Evolutionary conservation across 2,329 filamentous ascomycete species (phyloP).

Genomic region (Alternaria ethzedia): DNA sequence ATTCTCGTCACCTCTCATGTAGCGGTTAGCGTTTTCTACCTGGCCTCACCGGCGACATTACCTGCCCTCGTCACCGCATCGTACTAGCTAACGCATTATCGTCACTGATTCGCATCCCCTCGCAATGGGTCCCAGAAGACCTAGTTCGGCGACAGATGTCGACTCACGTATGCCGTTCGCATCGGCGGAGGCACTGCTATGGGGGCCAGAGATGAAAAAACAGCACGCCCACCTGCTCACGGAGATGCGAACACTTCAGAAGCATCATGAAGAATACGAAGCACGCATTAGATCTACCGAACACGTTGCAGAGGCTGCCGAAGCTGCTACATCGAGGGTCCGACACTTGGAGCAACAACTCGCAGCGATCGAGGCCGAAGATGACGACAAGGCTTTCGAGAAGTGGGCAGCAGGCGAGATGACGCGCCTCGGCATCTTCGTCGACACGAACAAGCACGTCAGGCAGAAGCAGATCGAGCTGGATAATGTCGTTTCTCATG

Average conservation of each 20-base stretch:
- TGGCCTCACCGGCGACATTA: too few species aligned
- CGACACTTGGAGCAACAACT: slow-evolving; percentile 28
- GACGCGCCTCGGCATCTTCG: slow-evolving; percentile 14
- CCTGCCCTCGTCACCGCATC: not conserved
- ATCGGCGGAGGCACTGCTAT: slow-evolving; percentile 43
- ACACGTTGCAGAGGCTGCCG: slow-evolving; percentile 18
- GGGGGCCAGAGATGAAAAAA: slow-evolving; percentile 50
- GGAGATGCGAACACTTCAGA: slow-evolving; percentile 47
- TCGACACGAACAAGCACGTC: slow-evolving; percentile 23
- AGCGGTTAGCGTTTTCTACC: not conserved
- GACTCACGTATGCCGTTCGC: slow-evolving; percentile 24
- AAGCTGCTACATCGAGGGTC: slow-evolving; percentile 18
- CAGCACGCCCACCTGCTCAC: slow-evolving; percentile 45
- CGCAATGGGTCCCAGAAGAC: slow-evolving; percentile 10
- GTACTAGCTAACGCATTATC: not conserved
- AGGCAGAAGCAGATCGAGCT: slow-evolving; percentile 26
- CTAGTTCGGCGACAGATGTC: slow-evolving; percentile 13
- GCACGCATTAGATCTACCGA: slow-evolving; percentile 30
- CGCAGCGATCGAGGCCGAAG: slow-evolving; percentile 31
- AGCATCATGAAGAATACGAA: slow-evolving; percentile 23
- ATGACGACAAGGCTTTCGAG: slow-evolving; percentile 27
- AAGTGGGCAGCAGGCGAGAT: slow-evolving; percentile 25
- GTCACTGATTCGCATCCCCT: not conserved
- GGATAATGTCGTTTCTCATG: slow-evolving; percentile 11
- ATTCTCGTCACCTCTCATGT: not conserved